Percentiles rank a stretch among this genome's conserved stretches.
These are phyloP conservation scores for Crithidia thermophila DNA, from an alignment of 208 protist genomes.

Conservation along the genomic window DNA sequence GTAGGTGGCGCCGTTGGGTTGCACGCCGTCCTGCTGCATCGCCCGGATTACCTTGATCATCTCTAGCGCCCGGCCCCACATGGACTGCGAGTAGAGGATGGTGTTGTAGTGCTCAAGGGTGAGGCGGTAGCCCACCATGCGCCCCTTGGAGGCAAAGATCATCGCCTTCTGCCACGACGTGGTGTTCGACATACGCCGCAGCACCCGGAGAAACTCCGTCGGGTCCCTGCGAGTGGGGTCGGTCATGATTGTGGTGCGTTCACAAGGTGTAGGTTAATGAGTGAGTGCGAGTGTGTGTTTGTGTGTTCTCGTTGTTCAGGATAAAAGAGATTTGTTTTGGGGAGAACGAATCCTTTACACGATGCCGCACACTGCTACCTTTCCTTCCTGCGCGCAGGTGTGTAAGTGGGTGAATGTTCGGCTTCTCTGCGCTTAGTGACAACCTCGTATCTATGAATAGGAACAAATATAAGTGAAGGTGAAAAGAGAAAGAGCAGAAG, in stretches of 20 bases:
- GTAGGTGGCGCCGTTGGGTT: constrained; percentile 89
- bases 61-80: constrained; percentile 90
- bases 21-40: constrained; percentile 89
- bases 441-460: too few relatives aligned
- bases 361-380: too few relatives aligned
- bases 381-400: too few relatives aligned
- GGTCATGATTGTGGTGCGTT: constrained; percentile 72
- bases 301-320: too few relatives aligned
- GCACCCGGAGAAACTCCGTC: constrained; percentile 91
- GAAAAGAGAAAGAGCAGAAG: too few relatives aligned
- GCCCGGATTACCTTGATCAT: constrained; percentile 87
- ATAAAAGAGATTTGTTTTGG: too few relatives aligned
- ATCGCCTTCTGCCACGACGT: constrained; percentile 92
- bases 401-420: too few relatives aligned
- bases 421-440: too few relatives aligned
- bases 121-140: constrained; percentile 91
- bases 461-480: too few relatives aligned
- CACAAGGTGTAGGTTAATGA: too few relatives aligned
- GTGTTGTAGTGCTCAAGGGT: constrained; percentile 92
- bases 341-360: too few relatives aligned
- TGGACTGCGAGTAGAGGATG: constrained; percentile 88
- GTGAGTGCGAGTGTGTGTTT: too few relatives aligned
- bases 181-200: constrained; percentile 86
- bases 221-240: constrained; percentile 89
- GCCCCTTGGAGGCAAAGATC: constrained; percentile 89